Evolutionary conservation across 805 yeast genomes (phyloP), one percentile per base, ranked within the genome.

Genomic region (Saccharomyces eubayanus): DNA sequence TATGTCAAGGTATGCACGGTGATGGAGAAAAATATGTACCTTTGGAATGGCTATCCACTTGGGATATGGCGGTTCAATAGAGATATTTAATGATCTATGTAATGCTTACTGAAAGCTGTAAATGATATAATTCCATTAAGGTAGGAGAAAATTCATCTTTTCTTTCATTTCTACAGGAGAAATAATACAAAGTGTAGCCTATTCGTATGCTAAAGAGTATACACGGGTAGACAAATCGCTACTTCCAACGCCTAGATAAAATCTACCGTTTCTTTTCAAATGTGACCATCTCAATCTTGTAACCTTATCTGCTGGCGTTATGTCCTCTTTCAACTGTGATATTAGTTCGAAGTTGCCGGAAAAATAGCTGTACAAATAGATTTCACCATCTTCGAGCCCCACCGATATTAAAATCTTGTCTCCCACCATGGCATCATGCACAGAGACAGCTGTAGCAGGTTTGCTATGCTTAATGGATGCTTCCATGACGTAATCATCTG

Each of bases 1-100:
- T 92, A 49, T 79, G 89, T 16, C 85, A 86, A 61, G 98, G 98
- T 52, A 87, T 92, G 96, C 67, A 65, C 10, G 87, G 86, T 24
- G 73, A 76, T 48, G 74, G 73, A 43, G 57, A 64, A 1, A 72
- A 79, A 50, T 86, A 70, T 67, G 62, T 64, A 49, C 72, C 82
- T 64, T 71, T 87, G 63, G 74, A 78, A 61, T 72, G 85, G 73
- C 66, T 85, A 51, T 66, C 70, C 12, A 66, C 81, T 6, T 85
- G 91, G 91, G 78, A 77, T 53, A 71, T 78, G 45, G 60, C 54
- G 5, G 63, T 70, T 56, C 59, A 57, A 48, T n/a, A 24, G 10
- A 30, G n/a, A 36, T 20, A 28, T 28, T 31, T n/a, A 10, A 47
- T n/a, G 6, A 4, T 8, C 11, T 16, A 16, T 16, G 20, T 16